phyloP scores from a whole-genome alignment of 208 protist genomes.

The Trypanosoma boissoni region DNA sequence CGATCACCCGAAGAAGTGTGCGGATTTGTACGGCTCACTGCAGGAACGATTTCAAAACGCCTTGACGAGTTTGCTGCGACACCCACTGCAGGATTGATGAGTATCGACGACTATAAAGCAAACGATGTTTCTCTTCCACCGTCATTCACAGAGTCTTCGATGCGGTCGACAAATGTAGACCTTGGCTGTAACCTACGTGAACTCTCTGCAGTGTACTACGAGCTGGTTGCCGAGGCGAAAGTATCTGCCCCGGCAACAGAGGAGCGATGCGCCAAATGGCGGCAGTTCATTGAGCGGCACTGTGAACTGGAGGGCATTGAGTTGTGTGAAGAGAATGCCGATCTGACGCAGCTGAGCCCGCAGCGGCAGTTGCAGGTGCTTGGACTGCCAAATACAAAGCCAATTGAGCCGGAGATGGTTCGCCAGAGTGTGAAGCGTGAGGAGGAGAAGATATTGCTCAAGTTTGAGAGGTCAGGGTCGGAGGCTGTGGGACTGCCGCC shows the following conservation, averaged over 20 bases:
- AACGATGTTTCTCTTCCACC: constrained; percentile 63
- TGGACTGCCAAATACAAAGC: constrained; percentile 72
- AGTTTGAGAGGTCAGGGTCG: constrained; percentile 32
- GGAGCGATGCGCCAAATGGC: constrained; percentile 79
- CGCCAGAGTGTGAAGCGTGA: constrained; percentile 67
- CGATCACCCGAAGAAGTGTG: constrained; percentile 84
- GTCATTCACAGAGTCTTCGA: constrained; percentile 56
- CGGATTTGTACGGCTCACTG: constrained; percentile 81
- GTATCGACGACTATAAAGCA: constrained; percentile 77
- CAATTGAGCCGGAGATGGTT: constrained; percentile 58
- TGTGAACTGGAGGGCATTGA: constrained; percentile 66
- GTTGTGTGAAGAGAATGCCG: constrained; percentile 51
- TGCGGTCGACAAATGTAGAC: constrained; percentile 57
- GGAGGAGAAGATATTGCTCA: constrained; percentile 66
- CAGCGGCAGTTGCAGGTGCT: constrained; percentile 80
- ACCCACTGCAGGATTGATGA: constrained; percentile 57
- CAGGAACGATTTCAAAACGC: constrained; percentile 69
- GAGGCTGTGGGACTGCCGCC: background rate
- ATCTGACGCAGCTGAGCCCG: constrained; percentile 51
- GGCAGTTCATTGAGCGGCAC: constrained; percentile 66
- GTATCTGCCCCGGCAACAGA: constrained; percentile 61
- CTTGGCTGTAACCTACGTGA: constrained; percentile 65
- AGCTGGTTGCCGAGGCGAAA: constrained; percentile 84
- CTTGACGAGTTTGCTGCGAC: constrained; percentile 86
- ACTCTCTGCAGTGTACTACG: constrained; percentile 79